Evolutionary conservation across 495 filamentous ascomycete genomes (phyloP), one percentile per base, ranked within the genome.

Genomic region (Aspergillus biplanus): DNA sequence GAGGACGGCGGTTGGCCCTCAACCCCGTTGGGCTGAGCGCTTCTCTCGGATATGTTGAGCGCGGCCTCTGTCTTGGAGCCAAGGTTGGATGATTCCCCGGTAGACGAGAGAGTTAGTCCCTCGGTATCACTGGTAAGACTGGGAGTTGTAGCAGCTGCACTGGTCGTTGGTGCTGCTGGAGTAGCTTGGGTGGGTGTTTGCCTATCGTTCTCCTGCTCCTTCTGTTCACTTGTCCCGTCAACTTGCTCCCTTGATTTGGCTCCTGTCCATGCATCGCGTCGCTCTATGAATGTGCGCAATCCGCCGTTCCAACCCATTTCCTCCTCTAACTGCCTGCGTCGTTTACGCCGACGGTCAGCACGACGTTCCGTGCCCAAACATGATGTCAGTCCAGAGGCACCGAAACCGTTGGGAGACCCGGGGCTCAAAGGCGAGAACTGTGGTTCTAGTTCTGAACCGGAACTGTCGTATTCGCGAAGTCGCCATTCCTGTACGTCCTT

Each of bases 231-330:
- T 55, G 57, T 44, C 55, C n/a, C 31, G 56, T 7, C 66, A 48
- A 78, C 67, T 56, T 78, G 69, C 34, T 70, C 61, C 52, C 69
- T 70, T 27, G 72, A 75, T 44, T 65, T 79, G 4, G 93, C 95
- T n/a, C 89, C 89, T 11, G 92, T 90, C 95, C 95, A 99, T 15
- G 86, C 89, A 76, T 97, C 86, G 46, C 95, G 84, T 55, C 91
- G 80, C 37, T 85, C 85, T 50, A 86, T 80, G 78, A 89, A 99
- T 65, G 86, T 88, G 50, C 86, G 81, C 46, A 99, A 71, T 0
- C 95, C 95, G 21, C 85, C 78, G 64, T 97, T 98, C 90, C 90
- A 96, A 16, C 74, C 70, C 82, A 91, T 86, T 70, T 98, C 94
- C 37, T 90, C 89, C 56, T 90, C 83, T 57, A 90, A 71, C 35